Base-by-base conservation (phyloP, 768 basidiomycete species). In the Suillus sp. region DNA sequence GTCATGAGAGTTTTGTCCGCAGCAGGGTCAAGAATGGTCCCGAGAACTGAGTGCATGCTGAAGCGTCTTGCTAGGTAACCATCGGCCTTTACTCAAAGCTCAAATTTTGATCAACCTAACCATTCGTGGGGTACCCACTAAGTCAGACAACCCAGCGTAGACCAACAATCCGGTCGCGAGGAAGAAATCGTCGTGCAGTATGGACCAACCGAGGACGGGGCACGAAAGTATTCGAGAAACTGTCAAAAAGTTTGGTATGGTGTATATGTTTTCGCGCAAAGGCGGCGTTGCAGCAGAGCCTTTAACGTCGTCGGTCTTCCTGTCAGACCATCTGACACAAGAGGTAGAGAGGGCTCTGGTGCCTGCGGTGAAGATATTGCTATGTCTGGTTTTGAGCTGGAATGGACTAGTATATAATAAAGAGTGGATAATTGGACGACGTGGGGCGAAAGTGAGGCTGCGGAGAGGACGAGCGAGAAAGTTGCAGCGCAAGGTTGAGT, bases 1-100 rank as follows among this genome's bases (percentile, higher is more conserved):
- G 97, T 96, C 90, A 99, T 91, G 48, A 99, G 79, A 13, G 86
- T 82, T 76, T 99, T 99, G 83, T 99, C 97, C 2, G 97, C 97
- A 0, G 96, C 94, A 14, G 97, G 97, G 74, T 99, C 97, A 14
- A 99, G 83, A 62, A 99, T 95, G 10, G 93, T 92, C 22, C 97
- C 97, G 22, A 99, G 81, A n/a, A 99, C 95, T 14, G 93, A 87
- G 59, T 84, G 84, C 90, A 93, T 93, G 32, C 91, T 88, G 79
- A 83, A 98, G 62, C 84, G 83, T 67, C 97, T 82, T 1, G 97
- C 97, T 64, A 99, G 77, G 72, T 80, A 98, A 0, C 97, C 97
- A 70, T 99, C 97, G 62, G 89, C 84, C 96, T 99, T 75, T 53
- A 53, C 62, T 56, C 27, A 40, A 30, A 57, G 38, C 56, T 57